phyloP scores from a whole-genome alignment of 2,329 filamentous ascomycete species.

The Pseudophaeomoniella oleicola region DNA sequence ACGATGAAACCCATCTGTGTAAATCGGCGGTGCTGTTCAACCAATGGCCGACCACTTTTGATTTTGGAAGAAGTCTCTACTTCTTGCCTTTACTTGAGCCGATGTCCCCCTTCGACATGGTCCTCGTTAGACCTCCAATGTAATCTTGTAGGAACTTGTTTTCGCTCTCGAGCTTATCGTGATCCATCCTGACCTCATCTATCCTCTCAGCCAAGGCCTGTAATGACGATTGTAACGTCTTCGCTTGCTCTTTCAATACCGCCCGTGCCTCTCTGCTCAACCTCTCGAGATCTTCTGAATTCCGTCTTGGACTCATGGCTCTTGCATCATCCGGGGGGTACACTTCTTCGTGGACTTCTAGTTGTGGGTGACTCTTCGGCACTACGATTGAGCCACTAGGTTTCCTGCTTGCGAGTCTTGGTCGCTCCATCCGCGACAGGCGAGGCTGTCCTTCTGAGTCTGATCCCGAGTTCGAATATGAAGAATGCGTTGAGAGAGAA shows the following conservation, averaged over 20 bases:
- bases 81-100: not conserved
- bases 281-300: conserved; percentile 78
- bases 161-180: conserved; percentile 91
- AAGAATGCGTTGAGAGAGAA: conserved; percentile 6
- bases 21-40: too few relatives aligned
- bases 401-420: conserved; percentile 57
- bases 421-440: conserved; percentile 41
- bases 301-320: conserved; percentile 86
- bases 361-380: conserved; percentile 57
- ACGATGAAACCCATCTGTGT: too few relatives aligned
- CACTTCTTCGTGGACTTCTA: conserved; percentile 58
- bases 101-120: conserved; percentile 42
- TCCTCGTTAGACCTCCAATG: conserved; percentile 87
- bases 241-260: conserved; percentile 60
- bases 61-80: too few relatives aligned
- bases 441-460: conserved; percentile 25
- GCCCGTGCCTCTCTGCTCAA: conserved; percentile 68
- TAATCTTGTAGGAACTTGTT: conserved; percentile 98
- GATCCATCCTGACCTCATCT: conserved; percentile 84
- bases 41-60: too few relatives aligned
- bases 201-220: conserved; percentile 84
- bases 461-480: conserved; percentile 30
- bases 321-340: conserved; percentile 79
- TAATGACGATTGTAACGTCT: conserved; percentile 75
- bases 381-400: conserved; percentile 74